A percentile compares a stretch with the other conserved stretches of the same genome.
Evolutionary conservation across 768 basidiomycete genomes (phyloP).

Genomic region (Rhodocollybia butyracea): DNA sequence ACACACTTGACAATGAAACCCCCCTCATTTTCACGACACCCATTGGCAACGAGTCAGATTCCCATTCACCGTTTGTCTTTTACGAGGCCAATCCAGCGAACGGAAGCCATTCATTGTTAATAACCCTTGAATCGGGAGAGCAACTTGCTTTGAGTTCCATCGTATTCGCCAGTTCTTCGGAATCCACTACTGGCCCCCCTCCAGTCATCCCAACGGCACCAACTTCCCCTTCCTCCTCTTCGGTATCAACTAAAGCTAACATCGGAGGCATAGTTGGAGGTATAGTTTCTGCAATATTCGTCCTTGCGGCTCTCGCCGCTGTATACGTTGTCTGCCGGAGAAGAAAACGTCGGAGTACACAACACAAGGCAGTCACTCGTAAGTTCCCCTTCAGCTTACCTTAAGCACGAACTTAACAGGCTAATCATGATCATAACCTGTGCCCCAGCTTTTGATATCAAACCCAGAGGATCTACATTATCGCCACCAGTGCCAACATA

Average conservation of each 20-base stretch:
- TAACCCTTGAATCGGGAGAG: not conserved
- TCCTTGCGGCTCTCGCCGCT: not conserved
- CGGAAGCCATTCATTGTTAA: not conserved
- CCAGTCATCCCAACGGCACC: not conserved
- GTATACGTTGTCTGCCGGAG: not conserved
- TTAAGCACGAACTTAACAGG: not conserved
- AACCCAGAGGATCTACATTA: not conserved
- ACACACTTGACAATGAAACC: not conserved
- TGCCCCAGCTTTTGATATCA: not conserved
- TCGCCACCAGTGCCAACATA: too few species aligned
- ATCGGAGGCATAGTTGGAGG: slow-evolving; percentile 4
- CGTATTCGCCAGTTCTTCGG: not conserved
- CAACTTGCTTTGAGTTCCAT: not conserved
- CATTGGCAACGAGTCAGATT: too few species aligned
- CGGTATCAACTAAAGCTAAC: not conserved
- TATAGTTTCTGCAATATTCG: not conserved
- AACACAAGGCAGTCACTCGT: not conserved
- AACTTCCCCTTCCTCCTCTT: not conserved
- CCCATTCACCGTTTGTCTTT: too few species aligned
- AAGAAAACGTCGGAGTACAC: not conserved
- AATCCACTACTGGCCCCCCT: not conserved
- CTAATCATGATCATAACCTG: not conserved
- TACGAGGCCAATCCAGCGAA: not conserved
- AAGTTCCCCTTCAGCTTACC: not conserved
- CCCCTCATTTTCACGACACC: not conserved